Evolutionary conservation across 2,329 filamentous ascomycete genomes (phyloP).

Genomic region (Pseudovirgaria hyperparasitica): DNA sequence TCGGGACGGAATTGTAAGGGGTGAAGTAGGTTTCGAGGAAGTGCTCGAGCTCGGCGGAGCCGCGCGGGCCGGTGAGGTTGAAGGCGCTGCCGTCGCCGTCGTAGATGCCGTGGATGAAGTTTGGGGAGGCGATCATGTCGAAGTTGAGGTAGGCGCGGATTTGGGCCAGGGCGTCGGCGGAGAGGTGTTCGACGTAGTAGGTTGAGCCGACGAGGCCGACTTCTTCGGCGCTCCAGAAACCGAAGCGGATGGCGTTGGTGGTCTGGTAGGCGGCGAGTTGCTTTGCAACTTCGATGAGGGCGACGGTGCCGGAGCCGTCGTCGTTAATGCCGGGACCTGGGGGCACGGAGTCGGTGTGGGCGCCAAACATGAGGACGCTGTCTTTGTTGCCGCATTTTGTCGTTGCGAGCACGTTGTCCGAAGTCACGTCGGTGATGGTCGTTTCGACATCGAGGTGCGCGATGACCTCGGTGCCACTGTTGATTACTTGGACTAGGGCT

Average conservation of each 20-base stretch:
- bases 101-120: slow-evolving; percentile 23
- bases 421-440: slow-evolving; percentile 33
- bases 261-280: slow-evolving; percentile 23
- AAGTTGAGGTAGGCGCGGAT: slow-evolving; percentile 30
- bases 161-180: slow-evolving; percentile 15
- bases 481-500: slow-evolving; percentile 42
- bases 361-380: slow-evolving; percentile 22
- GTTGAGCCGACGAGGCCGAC: slow-evolving; percentile 21
- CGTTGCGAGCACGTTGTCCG: slow-evolving; percentile 27
- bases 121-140: slow-evolving; percentile 28
- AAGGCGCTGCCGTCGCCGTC: slow-evolving; percentile 22
- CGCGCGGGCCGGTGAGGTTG: slow-evolving; percentile 18
- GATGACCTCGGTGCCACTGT: slow-evolving; percentile 26
- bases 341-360: slow-evolving; percentile 24
- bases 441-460: slow-evolving; percentile 31
- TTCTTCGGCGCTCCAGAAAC: slow-evolving; percentile 27
- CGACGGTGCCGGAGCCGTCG: slow-evolving; percentile 24
- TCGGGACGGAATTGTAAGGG: slow-evolving; percentile 15
- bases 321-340: slow-evolving; percentile 29
- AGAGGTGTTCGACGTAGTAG: slow-evolving; percentile 20
- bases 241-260: slow-evolving; percentile 27
- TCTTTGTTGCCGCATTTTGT: slow-evolving; percentile 22
- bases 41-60: slow-evolving; percentile 18
- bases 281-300: slow-evolving; percentile 24
- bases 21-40: slow-evolving; percentile 21